Evolutionary conservation across 805 yeast species (phyloP).

Genomic region (Ogataea degrootiae): DNA sequence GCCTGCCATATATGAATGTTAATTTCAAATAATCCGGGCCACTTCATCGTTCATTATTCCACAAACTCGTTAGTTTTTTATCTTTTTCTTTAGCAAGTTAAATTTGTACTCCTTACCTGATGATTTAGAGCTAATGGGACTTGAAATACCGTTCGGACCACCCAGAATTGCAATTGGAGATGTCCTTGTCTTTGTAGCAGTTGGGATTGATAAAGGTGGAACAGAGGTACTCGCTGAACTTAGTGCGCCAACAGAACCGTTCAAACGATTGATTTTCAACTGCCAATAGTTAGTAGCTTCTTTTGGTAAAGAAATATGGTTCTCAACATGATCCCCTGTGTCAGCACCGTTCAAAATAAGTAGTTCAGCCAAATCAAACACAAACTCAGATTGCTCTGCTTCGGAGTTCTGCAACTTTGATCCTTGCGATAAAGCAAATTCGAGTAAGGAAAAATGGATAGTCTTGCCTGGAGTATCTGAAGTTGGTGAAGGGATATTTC

Average conservation of each 20-base stretch:
- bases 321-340: constrained; percentile 33
- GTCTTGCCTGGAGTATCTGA: neutral
- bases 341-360: constrained; percentile 52
- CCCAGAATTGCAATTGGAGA: neutral
- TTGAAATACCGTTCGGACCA: neutral
- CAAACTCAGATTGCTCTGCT: constrained; percentile 14
- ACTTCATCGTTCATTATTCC: neutral
- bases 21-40: too few species aligned
- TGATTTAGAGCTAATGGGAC: neutral
- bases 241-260: constrained; percentile 10
- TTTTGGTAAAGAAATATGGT: constrained; percentile 35
- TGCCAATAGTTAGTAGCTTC: constrained; percentile 56
- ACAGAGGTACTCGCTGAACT: neutral
- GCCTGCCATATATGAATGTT: too few species aligned
- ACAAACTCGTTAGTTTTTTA: constrained; percentile 4
- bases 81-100: constrained; percentile 23
- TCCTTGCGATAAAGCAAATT: constrained; percentile 47
- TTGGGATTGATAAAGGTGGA: neutral
- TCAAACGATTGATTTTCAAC: constrained; percentile 32
- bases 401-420: constrained; percentile 7
- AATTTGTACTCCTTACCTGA: constrained; percentile 16
- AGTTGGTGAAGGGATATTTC: neutral
- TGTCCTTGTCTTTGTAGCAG: neutral
- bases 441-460: constrained; percentile 33
- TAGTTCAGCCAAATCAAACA: constrained; percentile 51